These are phyloP conservation scores for Monosporascus sp. DNA, from an alignment of 2,329 filamentous ascomycete species.

Conservation along the genomic window DNA sequence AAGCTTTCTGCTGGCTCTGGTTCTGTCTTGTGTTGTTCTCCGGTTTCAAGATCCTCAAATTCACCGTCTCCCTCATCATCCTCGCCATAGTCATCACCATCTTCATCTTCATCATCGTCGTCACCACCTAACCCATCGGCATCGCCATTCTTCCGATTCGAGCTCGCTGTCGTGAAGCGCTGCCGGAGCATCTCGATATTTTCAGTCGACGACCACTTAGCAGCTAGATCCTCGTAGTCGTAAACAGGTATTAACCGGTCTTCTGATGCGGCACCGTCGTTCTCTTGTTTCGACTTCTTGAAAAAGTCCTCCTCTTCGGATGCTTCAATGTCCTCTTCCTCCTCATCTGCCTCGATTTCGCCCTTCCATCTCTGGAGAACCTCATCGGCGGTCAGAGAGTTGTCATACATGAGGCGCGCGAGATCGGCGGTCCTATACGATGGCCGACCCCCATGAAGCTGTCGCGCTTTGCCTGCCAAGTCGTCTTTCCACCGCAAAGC, in stretches of 20 bases:
- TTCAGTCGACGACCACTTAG: slow-evolving; percentile 79
- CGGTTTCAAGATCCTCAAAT: slow-evolving; percentile 82
- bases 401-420: slow-evolving; percentile 84
- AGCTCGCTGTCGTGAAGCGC: slow-evolving; percentile 68
- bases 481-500: slow-evolving; percentile 84
- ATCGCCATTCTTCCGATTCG: slow-evolving; percentile 53
- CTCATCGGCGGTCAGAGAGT: slow-evolving; percentile 67
- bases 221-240: slow-evolving; percentile 74
- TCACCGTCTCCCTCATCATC: slow-evolving; percentile 71
- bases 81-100: slow-evolving; percentile 47
- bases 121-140: slow-evolving; percentile 42
- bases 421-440: slow-evolving; percentile 78
- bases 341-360: slow-evolving; percentile 48
- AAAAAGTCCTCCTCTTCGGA: slow-evolving; percentile 61
- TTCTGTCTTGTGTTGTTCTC: slow-evolving; percentile 51
- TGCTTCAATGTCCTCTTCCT: slow-evolving; percentile 56
- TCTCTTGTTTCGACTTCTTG: slow-evolving; percentile 57
- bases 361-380: slow-evolving; percentile 79
- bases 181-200: slow-evolving; percentile 69
- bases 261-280: slow-evolving; percentile 66
- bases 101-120: slow-evolving; percentile 46
- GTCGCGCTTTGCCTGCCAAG: slow-evolving; percentile 68
- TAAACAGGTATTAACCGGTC: slow-evolving; percentile 75
- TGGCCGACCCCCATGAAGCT: slow-evolving; percentile 63
- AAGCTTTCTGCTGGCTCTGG: slow-evolving; percentile 48